These are phyloP conservation scores for Fusarium ambrosium DNA, from an alignment of 2,329 filamentous ascomycete genomes.

Conservation along the genomic window DNA sequence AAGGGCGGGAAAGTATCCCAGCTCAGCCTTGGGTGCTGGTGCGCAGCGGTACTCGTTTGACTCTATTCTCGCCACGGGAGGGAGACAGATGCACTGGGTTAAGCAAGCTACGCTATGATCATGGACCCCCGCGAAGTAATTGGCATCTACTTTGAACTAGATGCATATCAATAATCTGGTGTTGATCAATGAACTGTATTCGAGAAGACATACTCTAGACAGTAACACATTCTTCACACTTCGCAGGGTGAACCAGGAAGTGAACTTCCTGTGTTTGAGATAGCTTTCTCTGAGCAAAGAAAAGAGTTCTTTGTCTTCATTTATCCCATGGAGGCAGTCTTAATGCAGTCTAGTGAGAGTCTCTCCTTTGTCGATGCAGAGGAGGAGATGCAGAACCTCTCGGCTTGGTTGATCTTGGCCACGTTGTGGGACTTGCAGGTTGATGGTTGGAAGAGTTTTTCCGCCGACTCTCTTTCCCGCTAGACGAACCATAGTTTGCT, in stretches of 20 bases:
- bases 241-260: background rate
- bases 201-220: background rate
- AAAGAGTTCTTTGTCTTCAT: too few relatives aligned
- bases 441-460: background rate
- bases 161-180: background rate
- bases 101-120: background rate
- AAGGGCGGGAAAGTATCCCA: background rate
- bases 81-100: background rate
- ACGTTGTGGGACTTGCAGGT: background rate
- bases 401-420: too few relatives aligned
- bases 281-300: background rate
- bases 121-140: background rate
- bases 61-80: background rate
- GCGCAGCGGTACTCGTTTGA: background rate
- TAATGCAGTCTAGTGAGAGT: too few relatives aligned
- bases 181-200: too few relatives aligned
- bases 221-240: background rate
- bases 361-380: too few relatives aligned
- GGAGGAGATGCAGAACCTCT: too few relatives aligned
- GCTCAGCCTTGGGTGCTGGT: background rate
- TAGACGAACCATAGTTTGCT: background rate
- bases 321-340: too few relatives aligned
- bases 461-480: background rate
- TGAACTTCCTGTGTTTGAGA: background rate
- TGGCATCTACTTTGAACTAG: background rate